Conservation (phyloP, 495 filamentous ascomycete genomes). For the Hypoxylon cercidicola region DNA sequence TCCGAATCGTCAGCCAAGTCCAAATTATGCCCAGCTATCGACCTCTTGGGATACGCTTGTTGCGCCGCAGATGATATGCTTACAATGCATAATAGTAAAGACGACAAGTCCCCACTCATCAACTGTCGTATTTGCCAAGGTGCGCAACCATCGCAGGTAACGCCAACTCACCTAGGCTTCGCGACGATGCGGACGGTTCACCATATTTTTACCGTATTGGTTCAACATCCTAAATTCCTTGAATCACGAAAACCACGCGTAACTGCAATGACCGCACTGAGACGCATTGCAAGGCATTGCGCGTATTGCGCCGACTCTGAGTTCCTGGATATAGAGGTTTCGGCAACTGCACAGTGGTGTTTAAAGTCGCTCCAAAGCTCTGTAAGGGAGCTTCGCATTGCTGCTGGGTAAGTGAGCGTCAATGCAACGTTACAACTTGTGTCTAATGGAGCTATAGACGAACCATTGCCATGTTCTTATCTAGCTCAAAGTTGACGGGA, state of each 20-base stretch:
- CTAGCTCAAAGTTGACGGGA: conserved; percentile 55
- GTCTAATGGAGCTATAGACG: conserved; percentile 61
- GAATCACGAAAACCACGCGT: conserved; percentile 72
- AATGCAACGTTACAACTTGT: background rate
- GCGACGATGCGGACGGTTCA: conserved; percentile 49
- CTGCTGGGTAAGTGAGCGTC: conserved; percentile 66
- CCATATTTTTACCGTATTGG: conserved; percentile 64
- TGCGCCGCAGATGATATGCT: conserved; percentile 52
- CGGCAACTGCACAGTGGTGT: conserved; percentile 79
- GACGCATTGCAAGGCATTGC: conserved; percentile 73
- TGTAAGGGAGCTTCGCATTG: conserved; percentile 83
- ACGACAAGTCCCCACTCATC: conserved; percentile 7
- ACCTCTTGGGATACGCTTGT: conserved; percentile 47
- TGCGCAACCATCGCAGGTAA: background rate
- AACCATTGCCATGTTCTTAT: conserved; percentile 73
- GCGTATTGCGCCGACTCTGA: conserved; percentile 65
- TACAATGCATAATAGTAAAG: conserved; percentile 16
- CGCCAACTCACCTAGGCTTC: conserved; percentile 6
- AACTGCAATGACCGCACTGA: conserved; percentile 75
- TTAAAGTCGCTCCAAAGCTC: conserved; percentile 83
- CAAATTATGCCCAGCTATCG: conserved; percentile 47
- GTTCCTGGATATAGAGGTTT: conserved; percentile 72
- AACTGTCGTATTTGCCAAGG: conserved; percentile 33
- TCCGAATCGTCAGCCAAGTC: conserved; percentile 36
- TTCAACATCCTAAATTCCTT: conserved; percentile 66